Evolutionary conservation across 2,329 filamentous ascomycete genomes (phyloP).

Genomic region (Didymella pomorum): DNA sequence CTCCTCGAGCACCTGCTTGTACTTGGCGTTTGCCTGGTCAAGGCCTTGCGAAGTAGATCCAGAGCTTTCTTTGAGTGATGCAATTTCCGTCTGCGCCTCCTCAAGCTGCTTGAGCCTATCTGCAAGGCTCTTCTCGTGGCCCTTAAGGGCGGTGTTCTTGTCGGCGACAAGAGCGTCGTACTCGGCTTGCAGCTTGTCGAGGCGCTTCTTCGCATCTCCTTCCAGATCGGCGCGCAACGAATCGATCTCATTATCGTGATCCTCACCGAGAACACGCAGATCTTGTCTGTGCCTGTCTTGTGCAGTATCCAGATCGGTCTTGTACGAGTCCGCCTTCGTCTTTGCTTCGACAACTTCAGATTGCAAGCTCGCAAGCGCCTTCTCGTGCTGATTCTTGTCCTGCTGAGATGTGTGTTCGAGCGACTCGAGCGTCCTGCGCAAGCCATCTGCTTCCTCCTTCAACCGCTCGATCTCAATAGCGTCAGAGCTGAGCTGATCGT

Average conservation of each 20-base stretch:
- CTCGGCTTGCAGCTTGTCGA: slow-evolving; percentile 44
- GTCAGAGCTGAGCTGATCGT: slow-evolving; percentile 45
- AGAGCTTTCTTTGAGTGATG: slow-evolving; percentile 31
- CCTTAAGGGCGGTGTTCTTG: slow-evolving; percentile 35
- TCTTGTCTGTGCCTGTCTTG: slow-evolving; percentile 41
- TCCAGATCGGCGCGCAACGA: slow-evolving; percentile 48
- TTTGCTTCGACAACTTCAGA: slow-evolving; percentile 39
- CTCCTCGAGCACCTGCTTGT: slow-evolving; percentile 36
- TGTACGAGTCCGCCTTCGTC: slow-evolving; percentile 36
- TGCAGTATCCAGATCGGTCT: slow-evolving; percentile 39
- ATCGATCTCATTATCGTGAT: slow-evolving; percentile 47
- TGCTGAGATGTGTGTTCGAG: slow-evolving; percentile 43
- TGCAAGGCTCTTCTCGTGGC: slow-evolving; percentile 33
- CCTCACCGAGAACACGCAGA: slow-evolving; percentile 41
- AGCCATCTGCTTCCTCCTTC: slow-evolving; percentile 39
- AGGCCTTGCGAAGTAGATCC: slow-evolving; percentile 36
- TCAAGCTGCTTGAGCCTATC: slow-evolving; percentile 34
- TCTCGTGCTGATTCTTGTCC: slow-evolving; percentile 37
- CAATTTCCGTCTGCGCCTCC: slow-evolving; percentile 31
- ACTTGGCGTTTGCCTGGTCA: slow-evolving; percentile 34
- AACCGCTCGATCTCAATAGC: slow-evolving; percentile 38
- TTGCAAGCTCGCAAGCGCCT: slow-evolving; percentile 33
- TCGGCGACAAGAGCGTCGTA: slow-evolving; percentile 43
- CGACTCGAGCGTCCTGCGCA: slow-evolving; percentile 45
- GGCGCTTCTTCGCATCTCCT: slow-evolving; percentile 46